Evolutionary conservation across 2,329 filamentous ascomycete species (phyloP).

Genomic region (Raffaelea deltoideospora): DNA sequence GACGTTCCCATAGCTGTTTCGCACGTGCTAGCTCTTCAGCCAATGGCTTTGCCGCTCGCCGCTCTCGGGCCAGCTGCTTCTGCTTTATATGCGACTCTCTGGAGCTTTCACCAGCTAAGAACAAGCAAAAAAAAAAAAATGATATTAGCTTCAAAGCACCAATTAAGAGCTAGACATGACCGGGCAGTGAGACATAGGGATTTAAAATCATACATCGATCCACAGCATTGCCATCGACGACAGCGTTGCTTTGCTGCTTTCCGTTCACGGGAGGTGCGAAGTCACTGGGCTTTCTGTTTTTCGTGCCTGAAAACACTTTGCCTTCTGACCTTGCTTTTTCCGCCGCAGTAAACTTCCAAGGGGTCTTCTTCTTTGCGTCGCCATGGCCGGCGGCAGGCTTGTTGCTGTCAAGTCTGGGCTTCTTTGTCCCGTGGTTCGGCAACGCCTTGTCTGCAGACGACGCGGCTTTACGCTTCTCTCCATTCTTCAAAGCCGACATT

Average conservation of each 20-base stretch:
- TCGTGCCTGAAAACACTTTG: background rate
- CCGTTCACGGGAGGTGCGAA: background rate
- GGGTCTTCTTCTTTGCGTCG: constrained; percentile 17
- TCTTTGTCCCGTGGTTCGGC: constrained; percentile 30
- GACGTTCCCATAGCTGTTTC: constrained; percentile 93
- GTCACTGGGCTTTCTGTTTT: background rate
- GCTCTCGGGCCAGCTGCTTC: constrained; percentile 72
- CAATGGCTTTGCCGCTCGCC: constrained; percentile 84
- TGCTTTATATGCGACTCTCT: constrained; percentile 88
- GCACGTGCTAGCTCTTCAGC: constrained; percentile 76
- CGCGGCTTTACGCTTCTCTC: constrained; percentile 45
- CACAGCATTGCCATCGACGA: too few relatives aligned
- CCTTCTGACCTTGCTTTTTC: constrained; percentile 10
- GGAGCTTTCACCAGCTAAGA: constrained; percentile 44
- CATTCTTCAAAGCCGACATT: constrained; percentile 35
- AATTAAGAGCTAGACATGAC: too few relatives aligned
- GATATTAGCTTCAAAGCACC: background rate
- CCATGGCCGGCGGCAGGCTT: too few relatives aligned
- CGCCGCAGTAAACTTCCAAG: constrained; percentile 2
- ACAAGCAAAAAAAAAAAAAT: background rate
- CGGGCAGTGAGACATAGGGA: too few relatives aligned
- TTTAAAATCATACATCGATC: too few relatives aligned
- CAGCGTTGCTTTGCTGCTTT: too few relatives aligned
- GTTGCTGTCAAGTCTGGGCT: constrained; percentile 29
- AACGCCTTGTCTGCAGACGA: constrained; percentile 27